A percentile compares a stretch with the other conserved stretches of the same genome.
Evolutionary conservation across 441 rosid genomes (phyloP).

Genomic region (Erodium chrysanthum): DNA sequence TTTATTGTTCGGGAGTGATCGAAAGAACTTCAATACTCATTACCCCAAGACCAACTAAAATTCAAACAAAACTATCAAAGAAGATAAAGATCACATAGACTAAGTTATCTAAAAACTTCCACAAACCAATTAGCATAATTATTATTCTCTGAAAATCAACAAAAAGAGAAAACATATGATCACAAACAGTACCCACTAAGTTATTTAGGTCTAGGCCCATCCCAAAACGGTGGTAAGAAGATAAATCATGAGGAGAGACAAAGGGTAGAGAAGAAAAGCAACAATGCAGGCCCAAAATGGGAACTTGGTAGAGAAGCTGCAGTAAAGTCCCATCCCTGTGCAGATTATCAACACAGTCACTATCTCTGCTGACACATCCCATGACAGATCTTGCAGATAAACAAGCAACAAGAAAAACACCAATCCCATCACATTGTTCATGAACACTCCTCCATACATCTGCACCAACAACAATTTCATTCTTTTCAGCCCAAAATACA

Average conservation of each 20-base stretch:
- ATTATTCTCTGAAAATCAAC: too few relatives aligned
- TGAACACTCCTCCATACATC: slow-evolving; percentile 53
- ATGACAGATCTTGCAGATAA: slow-evolving; percentile 36
- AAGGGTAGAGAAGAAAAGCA: slow-evolving; percentile 41
- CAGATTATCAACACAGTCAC: slow-evolving; percentile 40
- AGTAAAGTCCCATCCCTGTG: slow-evolving; percentile 34
- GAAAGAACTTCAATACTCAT: too few relatives aligned
- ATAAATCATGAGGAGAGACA: slow-evolving; percentile 48
- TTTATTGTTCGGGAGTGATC: too few relatives aligned
- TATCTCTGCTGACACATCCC: slow-evolving; percentile 54
- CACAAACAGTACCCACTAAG: neutral
- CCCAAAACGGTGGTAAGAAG: slow-evolving; percentile 31
- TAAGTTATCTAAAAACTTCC: too few relatives aligned
- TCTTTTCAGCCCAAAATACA: too few relatives aligned
- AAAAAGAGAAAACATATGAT: neutral
- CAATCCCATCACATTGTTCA: slow-evolving; percentile 55
- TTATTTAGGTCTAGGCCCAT: slow-evolving; percentile 22
- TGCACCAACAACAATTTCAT: slow-evolving; percentile 19
- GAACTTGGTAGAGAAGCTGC: slow-evolving; percentile 36
- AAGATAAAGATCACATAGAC: too few relatives aligned
- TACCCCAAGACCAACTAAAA: too few relatives aligned
- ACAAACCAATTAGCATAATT: too few relatives aligned
- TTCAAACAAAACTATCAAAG: too few relatives aligned
- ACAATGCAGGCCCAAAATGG: slow-evolving; percentile 44
- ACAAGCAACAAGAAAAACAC: slow-evolving; percentile 39